Evolutionary conservation across 768 basidiomycete genomes (phyloP).

Genomic region (Boletus rufocinnamomeus): DNA sequence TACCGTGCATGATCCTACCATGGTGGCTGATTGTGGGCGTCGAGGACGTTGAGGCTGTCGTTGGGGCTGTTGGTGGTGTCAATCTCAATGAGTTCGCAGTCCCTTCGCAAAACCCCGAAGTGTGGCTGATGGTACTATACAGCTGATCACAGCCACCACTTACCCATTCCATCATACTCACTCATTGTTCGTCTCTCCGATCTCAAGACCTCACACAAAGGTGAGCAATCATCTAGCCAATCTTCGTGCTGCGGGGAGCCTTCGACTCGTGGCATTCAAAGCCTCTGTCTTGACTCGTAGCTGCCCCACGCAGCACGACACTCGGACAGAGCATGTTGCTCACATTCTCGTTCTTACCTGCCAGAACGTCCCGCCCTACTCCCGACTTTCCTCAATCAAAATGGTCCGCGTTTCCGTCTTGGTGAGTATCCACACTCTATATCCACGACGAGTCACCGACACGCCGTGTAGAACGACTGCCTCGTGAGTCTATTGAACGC

Average conservation of each 20-base stretch:
- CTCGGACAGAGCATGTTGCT: conserved; percentile 3
- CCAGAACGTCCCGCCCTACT: background rate
- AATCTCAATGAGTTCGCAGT: background rate
- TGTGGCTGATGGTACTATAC: conserved; percentile 33
- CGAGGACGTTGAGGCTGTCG: conserved; percentile 28
- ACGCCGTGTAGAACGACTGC: conserved; percentile 56
- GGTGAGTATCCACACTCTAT: conserved; percentile 36
- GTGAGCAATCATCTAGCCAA: too few relatives aligned
- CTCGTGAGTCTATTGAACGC: conserved; percentile 36
- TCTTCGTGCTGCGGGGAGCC: background rate
- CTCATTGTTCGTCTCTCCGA: background rate
- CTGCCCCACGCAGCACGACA: background rate
- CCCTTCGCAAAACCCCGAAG: conserved; percentile 20
- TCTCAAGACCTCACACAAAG: conserved; percentile 3
- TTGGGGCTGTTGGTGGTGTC: conserved; percentile 8
- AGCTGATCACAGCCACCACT: conserved; percentile 29
- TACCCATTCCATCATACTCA: background rate
- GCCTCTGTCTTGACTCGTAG: conserved; percentile 4
- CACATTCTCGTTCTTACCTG: background rate
- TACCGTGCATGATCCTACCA: conserved; percentile 41
- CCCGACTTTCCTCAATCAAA: conserved; percentile 32
- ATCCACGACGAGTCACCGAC: conserved; percentile 5
- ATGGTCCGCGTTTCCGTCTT: conserved; percentile 92
- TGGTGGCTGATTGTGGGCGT: conserved; percentile 38
- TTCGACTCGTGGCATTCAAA: background rate